A percentile compares a stretch with the other conserved stretches of the same genome.
phyloP scores from a whole-genome alignment of 2,329 filamentous ascomycete species.

The Diaporthe nobilis region DNA sequence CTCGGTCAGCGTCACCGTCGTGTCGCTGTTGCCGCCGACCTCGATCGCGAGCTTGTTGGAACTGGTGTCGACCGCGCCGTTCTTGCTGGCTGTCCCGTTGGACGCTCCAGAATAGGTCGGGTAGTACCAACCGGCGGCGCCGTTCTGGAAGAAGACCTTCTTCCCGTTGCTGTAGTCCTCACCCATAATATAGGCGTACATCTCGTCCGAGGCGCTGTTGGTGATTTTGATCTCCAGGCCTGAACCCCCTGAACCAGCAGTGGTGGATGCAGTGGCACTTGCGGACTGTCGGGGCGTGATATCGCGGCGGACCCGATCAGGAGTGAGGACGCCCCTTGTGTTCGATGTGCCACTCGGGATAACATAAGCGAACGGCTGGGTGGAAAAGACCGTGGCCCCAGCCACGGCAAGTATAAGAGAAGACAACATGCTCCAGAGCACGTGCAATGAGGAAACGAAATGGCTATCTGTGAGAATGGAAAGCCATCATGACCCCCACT shows the following conservation, averaged over 20 bases:
- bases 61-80: neutral
- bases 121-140: conserved; percentile 68
- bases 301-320: neutral
- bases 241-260: neutral
- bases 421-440: conserved; percentile 24
- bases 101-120: conserved; percentile 70
- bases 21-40: conserved; percentile 12
- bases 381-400: neutral
- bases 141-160: conserved; percentile 56
- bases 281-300: neutral
- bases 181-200: conserved; percentile 77
- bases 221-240: conserved; percentile 66
- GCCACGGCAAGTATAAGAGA: neutral
- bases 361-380: conserved; percentile 16
- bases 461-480: neutral
- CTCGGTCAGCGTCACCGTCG: conserved; percentile 7
- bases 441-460: neutral
- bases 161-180: conserved; percentile 60
- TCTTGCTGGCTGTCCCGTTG: conserved; percentile 54
- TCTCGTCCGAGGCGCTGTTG: conserved; percentile 67
- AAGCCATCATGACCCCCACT: too few species aligned
- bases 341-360: neutral
- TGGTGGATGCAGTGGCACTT: neutral
- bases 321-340: neutral
- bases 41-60: conserved; percentile 18